These are phyloP conservation scores for Starmera caribaea DNA, from an alignment of 805 yeast species.

Conservation along the genomic window DNA sequence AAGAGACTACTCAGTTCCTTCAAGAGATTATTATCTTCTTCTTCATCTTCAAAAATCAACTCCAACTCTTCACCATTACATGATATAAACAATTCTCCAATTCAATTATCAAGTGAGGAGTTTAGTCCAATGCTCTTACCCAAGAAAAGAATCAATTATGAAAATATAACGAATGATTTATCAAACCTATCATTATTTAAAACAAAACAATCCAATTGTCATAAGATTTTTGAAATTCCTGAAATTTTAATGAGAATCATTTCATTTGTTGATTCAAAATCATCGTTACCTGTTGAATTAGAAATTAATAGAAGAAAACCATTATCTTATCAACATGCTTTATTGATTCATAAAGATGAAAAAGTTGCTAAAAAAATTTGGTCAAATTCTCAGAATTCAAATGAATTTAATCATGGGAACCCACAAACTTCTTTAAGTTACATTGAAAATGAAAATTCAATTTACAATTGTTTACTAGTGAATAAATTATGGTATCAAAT, in stretches of 20 bases:
- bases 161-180: not conserved
- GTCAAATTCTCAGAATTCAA: constrained; percentile 20
- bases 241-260: constrained; percentile 62
- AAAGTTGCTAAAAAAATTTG: constrained; percentile 36
- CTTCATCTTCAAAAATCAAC: too few species aligned
- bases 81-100: too few species aligned
- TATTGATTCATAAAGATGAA: constrained; percentile 50
- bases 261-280: constrained; percentile 46
- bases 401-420: constrained; percentile 9
- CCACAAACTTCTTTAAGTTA: constrained; percentile 6
- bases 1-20: too few species aligned
- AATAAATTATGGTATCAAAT: constrained; percentile 55
- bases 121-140: too few species aligned
- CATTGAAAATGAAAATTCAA: constrained; percentile 14
- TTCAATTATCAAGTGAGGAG: too few species aligned
- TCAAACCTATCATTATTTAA: not conserved
- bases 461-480: constrained; percentile 59
- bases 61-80: not conserved
- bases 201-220: constrained; percentile 2
- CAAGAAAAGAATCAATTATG: not conserved
- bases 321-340: constrained; percentile 56
- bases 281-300: constrained; percentile 50
- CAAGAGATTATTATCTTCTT: too few species aligned
- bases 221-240: constrained; percentile 56
- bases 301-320: constrained; percentile 60